phyloP scores from a whole-genome alignment of 2,329 filamentous ascomycete species.

The Decorospora gaudefroyi region DNA sequence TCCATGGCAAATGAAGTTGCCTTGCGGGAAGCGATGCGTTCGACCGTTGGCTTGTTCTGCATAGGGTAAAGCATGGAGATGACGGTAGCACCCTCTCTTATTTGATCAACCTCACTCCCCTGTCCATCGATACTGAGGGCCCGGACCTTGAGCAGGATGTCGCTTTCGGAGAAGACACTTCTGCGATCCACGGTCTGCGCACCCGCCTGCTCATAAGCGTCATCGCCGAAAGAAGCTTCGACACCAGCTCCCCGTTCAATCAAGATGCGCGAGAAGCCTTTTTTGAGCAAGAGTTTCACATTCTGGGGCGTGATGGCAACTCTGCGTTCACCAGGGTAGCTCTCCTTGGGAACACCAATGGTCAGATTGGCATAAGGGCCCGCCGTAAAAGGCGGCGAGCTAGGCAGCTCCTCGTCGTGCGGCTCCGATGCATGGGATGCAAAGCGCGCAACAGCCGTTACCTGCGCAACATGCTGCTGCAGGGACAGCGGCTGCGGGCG shows the following conservation, averaged over 20 bases:
- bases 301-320: conserved; percentile 86
- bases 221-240: conserved; percentile 75
- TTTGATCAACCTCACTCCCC: conserved; percentile 67
- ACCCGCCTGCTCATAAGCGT: conserved; percentile 76
- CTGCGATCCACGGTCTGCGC: conserved; percentile 73
- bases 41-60: conserved; percentile 76
- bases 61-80: conserved; percentile 83
- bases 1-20: conserved; percentile 89
- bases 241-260: conserved; percentile 81
- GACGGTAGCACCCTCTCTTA: conserved; percentile 72
- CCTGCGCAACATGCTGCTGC: conserved; percentile 35
- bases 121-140: conserved; percentile 65
- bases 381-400: conserved; percentile 43
- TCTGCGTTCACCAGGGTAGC: conserved; percentile 76
- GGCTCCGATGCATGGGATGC: conserved; percentile 42
- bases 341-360: conserved; percentile 79
- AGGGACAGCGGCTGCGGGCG: conserved; percentile 37
- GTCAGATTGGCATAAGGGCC: conserved; percentile 71
- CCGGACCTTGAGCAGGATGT: conserved; percentile 85
- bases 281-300: conserved; percentile 79
- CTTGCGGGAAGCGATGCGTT: conserved; percentile 70
- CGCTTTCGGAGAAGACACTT: conserved; percentile 72
- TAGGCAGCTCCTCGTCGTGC: conserved; percentile 45
- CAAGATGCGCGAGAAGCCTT: conserved; percentile 76
- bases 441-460: conserved; percentile 36